phyloP scores from a whole-genome alignment of 495 filamentous ascomycete species.

The Amorphotheca resinae region DNA sequence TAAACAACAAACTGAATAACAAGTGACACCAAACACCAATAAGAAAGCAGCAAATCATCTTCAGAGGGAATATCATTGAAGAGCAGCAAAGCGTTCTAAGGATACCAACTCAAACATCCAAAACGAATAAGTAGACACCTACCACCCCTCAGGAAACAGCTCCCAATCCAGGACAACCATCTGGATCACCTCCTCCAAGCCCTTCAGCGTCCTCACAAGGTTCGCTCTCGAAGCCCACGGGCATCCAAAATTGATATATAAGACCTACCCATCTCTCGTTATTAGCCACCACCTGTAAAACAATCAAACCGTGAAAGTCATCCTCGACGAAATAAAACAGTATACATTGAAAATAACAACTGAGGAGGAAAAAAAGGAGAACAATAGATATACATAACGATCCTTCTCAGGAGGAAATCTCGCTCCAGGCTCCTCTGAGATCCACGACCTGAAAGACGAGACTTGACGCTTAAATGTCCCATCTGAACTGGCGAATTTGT shows the following conservation, averaged over 20 bases:
- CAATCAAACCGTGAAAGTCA: too few species aligned
- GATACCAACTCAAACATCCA: slow-evolving; percentile 33
- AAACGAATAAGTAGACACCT: slow-evolving; percentile 26
- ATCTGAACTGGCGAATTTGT: neutral
- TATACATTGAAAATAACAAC: too few species aligned
- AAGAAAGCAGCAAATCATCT: neutral
- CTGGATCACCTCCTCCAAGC: slow-evolving; percentile 49
- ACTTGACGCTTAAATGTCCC: slow-evolving; percentile 1
- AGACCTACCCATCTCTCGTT: too few species aligned
- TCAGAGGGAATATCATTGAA: neutral
- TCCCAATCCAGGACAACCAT: slow-evolving; percentile 36
- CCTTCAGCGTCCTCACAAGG: slow-evolving; percentile 50
- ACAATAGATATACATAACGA: slow-evolving; percentile 51
- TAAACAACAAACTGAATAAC: too few species aligned
- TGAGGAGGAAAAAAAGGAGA: slow-evolving; percentile 53
- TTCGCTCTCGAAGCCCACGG: slow-evolving; percentile 47
- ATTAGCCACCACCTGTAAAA: too few species aligned
- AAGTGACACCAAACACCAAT: neutral
- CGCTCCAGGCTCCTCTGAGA: slow-evolving; percentile 27
- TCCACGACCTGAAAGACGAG: slow-evolving; percentile 1
- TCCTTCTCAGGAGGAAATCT: slow-evolving; percentile 52
- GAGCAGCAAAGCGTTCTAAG: neutral
- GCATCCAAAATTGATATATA: neutral
- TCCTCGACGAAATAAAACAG: too few species aligned
- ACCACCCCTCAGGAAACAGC: slow-evolving; percentile 20